Conservation (phyloP, 306 rosid genomes). For the Cicer cuneatum region DNA sequence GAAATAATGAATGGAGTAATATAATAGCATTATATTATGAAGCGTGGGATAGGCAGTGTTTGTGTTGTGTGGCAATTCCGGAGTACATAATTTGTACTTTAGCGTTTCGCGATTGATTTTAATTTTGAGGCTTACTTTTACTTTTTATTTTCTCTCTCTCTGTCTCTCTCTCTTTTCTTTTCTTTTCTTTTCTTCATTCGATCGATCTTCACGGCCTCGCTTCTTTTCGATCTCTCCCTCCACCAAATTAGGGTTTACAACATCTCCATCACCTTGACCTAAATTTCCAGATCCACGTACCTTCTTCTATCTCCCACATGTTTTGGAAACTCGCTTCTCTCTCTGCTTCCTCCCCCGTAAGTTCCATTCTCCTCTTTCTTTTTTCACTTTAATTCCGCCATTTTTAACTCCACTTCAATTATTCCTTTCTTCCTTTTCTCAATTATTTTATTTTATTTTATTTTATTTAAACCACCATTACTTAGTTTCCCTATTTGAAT, state of each 20-base stretch:
- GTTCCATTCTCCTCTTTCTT: constrained; percentile 39
- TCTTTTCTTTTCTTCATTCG: background rate
- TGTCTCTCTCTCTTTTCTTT: constrained; percentile 30
- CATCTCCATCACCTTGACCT: constrained; percentile 30
- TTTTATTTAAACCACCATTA: constrained; percentile 4
- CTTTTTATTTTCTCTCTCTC: constrained; percentile 13
- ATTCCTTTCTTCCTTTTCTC: background rate
- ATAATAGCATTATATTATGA: background rate
- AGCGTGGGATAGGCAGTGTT: constrained; percentile 40
- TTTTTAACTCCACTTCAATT: constrained; percentile 34
- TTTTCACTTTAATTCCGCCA: constrained; percentile 43
- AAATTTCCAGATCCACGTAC: constrained; percentile 59
- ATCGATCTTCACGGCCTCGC: constrained; percentile 71
- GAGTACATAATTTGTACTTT: constrained; percentile 51
- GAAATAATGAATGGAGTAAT: no score
- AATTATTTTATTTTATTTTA: constrained; percentile 2
- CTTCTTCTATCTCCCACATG: constrained; percentile 65
- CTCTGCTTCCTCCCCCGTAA: constrained; percentile 92
- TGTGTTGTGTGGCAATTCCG: constrained; percentile 52
- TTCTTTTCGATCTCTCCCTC: constrained; percentile 64
- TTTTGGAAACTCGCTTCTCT: constrained; percentile 98
- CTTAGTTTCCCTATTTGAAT: constrained; percentile 36
- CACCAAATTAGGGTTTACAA: constrained; percentile 83
- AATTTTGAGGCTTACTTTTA: constrained; percentile 2
- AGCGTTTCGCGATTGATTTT: constrained; percentile 47